Evolutionary conservation across 805 yeast genomes (phyloP).

Genomic region (Metschnikowia shivogae): DNA sequence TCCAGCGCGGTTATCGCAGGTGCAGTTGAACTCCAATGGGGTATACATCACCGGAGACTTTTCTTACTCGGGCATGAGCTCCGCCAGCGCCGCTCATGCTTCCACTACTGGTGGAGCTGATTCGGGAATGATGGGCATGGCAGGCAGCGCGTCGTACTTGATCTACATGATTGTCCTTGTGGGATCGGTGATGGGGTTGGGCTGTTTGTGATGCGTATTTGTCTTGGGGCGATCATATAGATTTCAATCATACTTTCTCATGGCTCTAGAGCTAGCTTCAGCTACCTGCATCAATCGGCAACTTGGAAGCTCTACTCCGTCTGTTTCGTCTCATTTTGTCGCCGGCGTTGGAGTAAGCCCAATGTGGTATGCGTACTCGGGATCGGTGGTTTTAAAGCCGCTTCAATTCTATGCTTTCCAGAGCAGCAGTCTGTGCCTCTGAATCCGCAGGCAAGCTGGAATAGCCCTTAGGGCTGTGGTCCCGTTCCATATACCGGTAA

Average conservation of each 20-base stretch:
- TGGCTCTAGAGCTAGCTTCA: too few relatives aligned
- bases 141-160: background rate
- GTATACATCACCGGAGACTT: slow-evolving; percentile 22
- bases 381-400: slow-evolving; percentile 7
- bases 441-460: slow-evolving; percentile 8
- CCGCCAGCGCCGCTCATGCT: slow-evolving; percentile 19
- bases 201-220: background rate
- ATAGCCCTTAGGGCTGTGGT: slow-evolving; percentile 9
- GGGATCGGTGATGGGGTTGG: slow-evolving; percentile 9
- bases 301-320: too few relatives aligned
- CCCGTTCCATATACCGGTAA: slow-evolving; percentile 42
- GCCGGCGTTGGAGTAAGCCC: too few relatives aligned
- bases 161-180: slow-evolving; percentile 2
- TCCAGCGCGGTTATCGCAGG: slow-evolving; percentile 27
- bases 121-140: background rate
- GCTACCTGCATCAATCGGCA: too few relatives aligned
- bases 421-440: slow-evolving; percentile 7
- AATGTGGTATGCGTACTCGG: background rate
- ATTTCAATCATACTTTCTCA: too few relatives aligned
- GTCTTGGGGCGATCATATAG: too few relatives aligned
- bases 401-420: slow-evolving; percentile 14
- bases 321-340: too few relatives aligned
- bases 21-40: slow-evolving; percentile 25
- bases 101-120: slow-evolving; percentile 9
- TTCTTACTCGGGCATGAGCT: background rate